Evolutionary conservation across 306 rosid genomes (phyloP).

Genomic region (Malus orientalis): DNA sequence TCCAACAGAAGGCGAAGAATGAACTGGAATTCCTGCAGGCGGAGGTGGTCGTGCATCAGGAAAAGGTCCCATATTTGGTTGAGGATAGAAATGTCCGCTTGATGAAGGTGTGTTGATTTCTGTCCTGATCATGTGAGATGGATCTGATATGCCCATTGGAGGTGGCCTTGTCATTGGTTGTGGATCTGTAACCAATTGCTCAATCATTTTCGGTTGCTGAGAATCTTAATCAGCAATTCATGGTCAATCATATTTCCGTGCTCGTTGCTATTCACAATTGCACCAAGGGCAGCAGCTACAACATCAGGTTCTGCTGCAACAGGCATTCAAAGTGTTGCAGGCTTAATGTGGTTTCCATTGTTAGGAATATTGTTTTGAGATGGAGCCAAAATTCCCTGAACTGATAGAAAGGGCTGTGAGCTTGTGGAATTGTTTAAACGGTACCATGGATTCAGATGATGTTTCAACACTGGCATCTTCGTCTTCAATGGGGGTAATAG

Average conservation of each 20-base stretch:
- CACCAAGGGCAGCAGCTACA: conserved; percentile 59
- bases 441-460: conserved; percentile 19
- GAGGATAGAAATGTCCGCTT: conserved; percentile 32
- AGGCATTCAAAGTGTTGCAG: conserved; percentile 9
- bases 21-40: conserved; percentile 21
- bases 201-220: conserved; percentile 67
- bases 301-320: conserved; percentile 36
- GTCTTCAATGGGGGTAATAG: conserved; percentile 78
- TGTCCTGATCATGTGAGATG: conserved; percentile 21
- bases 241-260: conserved; percentile 61
- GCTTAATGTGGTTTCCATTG: conserved; percentile 10
- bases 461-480: conserved; percentile 50
- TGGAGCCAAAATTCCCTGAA: conserved; percentile 27
- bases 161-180: conserved; percentile 40
- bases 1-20: conserved; percentile 29
- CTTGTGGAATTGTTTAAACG: conserved; percentile 16
- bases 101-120: conserved; percentile 31
- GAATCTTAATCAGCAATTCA: conserved; percentile 61
- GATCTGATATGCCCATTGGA: conserved; percentile 30
- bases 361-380: conserved; percentile 17
- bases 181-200: conserved; percentile 57
- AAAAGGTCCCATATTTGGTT: conserved; percentile 26
- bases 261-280: conserved; percentile 52
- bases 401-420: conserved; percentile 20
- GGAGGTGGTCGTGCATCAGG: conserved; percentile 36